Percentiles rank a stretch among this genome's conserved stretches.
Conservation (phyloP, 768 basidiomycete genomes). For the Mycena latifolia region DNA sequence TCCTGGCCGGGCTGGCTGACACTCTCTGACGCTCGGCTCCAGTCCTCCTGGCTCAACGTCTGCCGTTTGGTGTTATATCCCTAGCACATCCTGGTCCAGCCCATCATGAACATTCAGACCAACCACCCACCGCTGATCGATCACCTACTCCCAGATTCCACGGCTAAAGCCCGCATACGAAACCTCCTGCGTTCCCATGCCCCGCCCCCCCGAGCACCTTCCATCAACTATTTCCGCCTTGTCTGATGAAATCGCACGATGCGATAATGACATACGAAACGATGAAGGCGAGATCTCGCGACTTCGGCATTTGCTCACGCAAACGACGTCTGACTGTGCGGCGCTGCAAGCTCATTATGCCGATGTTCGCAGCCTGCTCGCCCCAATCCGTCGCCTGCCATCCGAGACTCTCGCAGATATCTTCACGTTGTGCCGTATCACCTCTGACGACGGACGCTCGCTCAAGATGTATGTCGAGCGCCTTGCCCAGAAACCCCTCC, state of each 20-base stretch:
- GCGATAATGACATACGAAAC: background rate
- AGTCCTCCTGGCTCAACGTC: no score
- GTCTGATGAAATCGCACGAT: background rate
- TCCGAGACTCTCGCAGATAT: slow-evolving; percentile 1
- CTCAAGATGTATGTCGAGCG: background rate
- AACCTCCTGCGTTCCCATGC: no score
- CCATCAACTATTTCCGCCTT: no score
- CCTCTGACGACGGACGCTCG: background rate
- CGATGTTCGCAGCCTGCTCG: background rate
- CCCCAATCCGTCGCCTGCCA: slow-evolving; percentile 5
- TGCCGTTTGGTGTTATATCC: no score
- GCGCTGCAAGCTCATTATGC: background rate
- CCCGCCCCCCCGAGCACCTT: no score
- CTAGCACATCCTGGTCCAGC: no score
- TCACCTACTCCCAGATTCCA: no score
- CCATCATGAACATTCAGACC: no score
- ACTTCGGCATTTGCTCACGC: background rate
- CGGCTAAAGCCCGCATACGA: no score
- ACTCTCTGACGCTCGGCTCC: no score
- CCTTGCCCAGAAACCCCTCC: background rate
- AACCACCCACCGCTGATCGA: no score
- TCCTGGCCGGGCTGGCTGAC: no score
- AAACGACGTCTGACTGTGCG: background rate
- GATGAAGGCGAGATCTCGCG: background rate
- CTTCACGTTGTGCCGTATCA: background rate